Base-by-base conservation (phyloP, 1,284 basidiomycete genomes). In the Trametes polyzona region DNA sequence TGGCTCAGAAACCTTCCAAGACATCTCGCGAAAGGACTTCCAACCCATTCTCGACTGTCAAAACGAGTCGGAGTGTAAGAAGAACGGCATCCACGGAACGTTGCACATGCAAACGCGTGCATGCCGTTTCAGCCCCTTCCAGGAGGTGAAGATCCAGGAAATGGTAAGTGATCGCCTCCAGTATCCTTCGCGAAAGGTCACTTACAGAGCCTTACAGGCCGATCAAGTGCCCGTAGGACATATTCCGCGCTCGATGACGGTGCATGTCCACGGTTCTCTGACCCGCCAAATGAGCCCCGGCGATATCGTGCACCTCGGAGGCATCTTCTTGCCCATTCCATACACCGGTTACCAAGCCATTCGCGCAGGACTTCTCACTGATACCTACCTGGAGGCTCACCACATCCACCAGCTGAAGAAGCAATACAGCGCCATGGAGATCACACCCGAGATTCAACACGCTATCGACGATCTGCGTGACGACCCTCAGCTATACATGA, bases 191-290 rank as follows among this genome's bases (percentile, higher is more conserved):
- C 3, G 4, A 3, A n/a, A 0, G 23, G 8, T 48, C 8, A 47
- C 29, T 35, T n/a, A 6, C 16, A 19, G 11, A 8, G 4, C 29
- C n/a, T 53, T 9, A n/a, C 64, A 95, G 93, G 93, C 97, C 23
- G 97, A 99, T 70, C 97, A 99, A 87, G 97, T 99, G 0, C 97
- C 97, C 21, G 96, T 99, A 33, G 97, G 97, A 3, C 97, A 99
- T 72, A 99, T 99, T 58, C 97, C 97, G 29, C 90, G 97, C 33
- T 95, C 95, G 2, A 99, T 98, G 97, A 96, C 95, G 0, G 76
- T 98, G 27, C 96, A 99, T 72, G 81, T 99, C 35, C 89, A 94
- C 65, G 97, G 97, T 12, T 88, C 84, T 55, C 82, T 98, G 41
- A 96, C 95, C 4, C 90, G 97, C 36, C 79, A 84, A 46, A 90